phyloP scores from a whole-genome alignment of 257 asterid species.

The Solanum virginianum region DNA sequence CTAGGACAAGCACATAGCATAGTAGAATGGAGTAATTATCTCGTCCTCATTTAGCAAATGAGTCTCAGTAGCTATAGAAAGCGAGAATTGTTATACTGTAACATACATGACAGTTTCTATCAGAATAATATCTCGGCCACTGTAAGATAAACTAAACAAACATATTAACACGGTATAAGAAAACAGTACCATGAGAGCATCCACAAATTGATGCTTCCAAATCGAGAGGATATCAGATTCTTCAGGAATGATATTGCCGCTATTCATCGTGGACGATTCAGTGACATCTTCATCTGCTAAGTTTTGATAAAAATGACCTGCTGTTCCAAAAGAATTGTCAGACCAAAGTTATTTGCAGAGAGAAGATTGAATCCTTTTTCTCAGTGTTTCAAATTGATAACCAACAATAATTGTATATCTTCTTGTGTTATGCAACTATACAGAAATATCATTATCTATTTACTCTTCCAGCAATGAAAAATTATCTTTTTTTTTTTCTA shows the following conservation, averaged over 20 bases:
- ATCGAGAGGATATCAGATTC: conserved; percentile 26
- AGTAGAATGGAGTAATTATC: neutral
- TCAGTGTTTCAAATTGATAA: neutral
- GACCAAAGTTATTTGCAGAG: neutral
- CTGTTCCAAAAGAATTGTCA: neutral
- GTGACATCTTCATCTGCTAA: conserved; percentile 27
- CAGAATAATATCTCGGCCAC: neutral
- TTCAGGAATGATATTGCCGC: conserved; percentile 10
- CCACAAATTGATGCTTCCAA: conserved; percentile 75
- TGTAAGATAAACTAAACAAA: neutral
- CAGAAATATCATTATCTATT: neutral
- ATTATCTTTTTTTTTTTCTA: neutral
- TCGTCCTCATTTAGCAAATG: neutral
- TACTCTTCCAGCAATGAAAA: neutral
- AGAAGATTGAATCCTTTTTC: neutral
- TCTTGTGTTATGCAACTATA: neutral
- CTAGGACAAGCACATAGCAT: neutral
- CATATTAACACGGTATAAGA: neutral
- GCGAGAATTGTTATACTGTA: neutral
- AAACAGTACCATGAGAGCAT: conserved; percentile 45
- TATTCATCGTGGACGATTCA: conserved; percentile 25
- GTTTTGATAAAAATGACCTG: conserved; percentile 28
- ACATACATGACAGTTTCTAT: neutral
- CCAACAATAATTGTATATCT: neutral
- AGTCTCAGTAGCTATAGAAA: neutral